phyloP scores from a whole-genome alignment of 805 yeast species.

The Wickerhamiella brachini region DNA sequence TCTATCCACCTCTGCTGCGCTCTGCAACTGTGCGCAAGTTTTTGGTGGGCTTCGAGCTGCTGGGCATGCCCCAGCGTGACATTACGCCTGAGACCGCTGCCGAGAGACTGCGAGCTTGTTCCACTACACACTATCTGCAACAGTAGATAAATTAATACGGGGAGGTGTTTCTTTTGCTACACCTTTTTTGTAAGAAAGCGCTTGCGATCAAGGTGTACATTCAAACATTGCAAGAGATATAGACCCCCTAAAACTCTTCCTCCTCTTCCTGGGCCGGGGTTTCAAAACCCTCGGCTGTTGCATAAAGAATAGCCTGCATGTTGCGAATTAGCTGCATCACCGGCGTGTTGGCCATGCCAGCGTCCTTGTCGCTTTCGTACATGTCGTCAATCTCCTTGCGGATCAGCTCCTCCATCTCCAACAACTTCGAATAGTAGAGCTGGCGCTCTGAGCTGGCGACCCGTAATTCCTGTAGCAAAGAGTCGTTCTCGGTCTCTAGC shows the following conservation, averaged over 20 bases:
- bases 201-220: too few species aligned
- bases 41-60: slow-evolving; percentile 56
- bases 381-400: slow-evolving; percentile 46
- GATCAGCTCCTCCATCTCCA: slow-evolving; percentile 74
- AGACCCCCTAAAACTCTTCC: slow-evolving; percentile 9
- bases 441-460: slow-evolving; percentile 63
- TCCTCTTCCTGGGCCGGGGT: slow-evolving; percentile 27
- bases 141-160: not conserved
- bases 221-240: too few species aligned
- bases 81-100: slow-evolving; percentile 59
- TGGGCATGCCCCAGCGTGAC: slow-evolving; percentile 50
- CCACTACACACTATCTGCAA: not conserved
- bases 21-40: slow-evolving; percentile 65
- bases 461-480: slow-evolving; percentile 39
- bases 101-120: slow-evolving; percentile 28
- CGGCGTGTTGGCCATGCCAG: slow-evolving; percentile 16
- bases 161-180: too few species aligned
- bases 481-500: slow-evolving; percentile 32
- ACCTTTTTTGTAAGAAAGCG: too few species aligned
- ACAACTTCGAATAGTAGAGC: slow-evolving; percentile 76
- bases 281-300: slow-evolving; percentile 75
- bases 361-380: slow-evolving; percentile 27
- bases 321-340: slow-evolving; percentile 35
- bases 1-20: slow-evolving; percentile 63
- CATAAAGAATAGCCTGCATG: slow-evolving; percentile 63